Base-by-base conservation (phyloP, 2,329 filamentous ascomycete species). In the Incumbomyces lentus region DNA sequence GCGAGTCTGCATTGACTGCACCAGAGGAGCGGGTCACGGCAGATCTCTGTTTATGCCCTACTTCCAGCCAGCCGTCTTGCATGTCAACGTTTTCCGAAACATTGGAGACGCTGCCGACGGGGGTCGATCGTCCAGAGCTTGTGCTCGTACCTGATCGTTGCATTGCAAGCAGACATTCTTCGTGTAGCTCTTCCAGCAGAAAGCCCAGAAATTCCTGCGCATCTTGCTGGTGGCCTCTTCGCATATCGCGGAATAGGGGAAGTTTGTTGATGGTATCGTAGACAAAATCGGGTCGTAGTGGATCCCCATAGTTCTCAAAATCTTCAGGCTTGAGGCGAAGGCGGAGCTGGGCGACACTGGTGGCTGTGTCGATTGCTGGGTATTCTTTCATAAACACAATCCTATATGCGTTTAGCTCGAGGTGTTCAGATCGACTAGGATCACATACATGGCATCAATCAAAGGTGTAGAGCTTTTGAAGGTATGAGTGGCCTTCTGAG, bases 351-450 rank as follows among this genome's bases (percentile, higher is more conserved):
- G 93, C 86, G 33, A 79, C 72, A 2, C 84, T 82, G 2, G 74
- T 68, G 5, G 85, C 84, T n/a, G 85, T 83, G 60, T 86, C 84
- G 55, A 95, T 85, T 22, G 88, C 74, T 51, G 82, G 83, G 67
- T 92, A 96, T 64, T 96, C 92, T 55, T 82, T 81, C 79, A 95
- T 84, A 62, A 96, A 95, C 79, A 94, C 84, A 58, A 96, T 92
- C 82, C 84, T 89, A 47, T 5, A 50, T 29, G 48, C 52, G 42
- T 53, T 54, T 26, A 47, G 52, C 41, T 30, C 26, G 32, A 49
- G 29, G 55, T 41, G 35, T 10, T 41, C 2, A 29, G 44, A 32
- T 19, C 29, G 44, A 8, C 26, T 16, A 7, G 35, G 46, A 6
- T 22, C 4, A 74, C 82, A 74, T 67, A 88, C 86, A 96, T 88